These are phyloP conservation scores for Lecanosticta acicola DNA, from an alignment of 2,329 filamentous ascomycete species.

Conservation along the genomic window DNA sequence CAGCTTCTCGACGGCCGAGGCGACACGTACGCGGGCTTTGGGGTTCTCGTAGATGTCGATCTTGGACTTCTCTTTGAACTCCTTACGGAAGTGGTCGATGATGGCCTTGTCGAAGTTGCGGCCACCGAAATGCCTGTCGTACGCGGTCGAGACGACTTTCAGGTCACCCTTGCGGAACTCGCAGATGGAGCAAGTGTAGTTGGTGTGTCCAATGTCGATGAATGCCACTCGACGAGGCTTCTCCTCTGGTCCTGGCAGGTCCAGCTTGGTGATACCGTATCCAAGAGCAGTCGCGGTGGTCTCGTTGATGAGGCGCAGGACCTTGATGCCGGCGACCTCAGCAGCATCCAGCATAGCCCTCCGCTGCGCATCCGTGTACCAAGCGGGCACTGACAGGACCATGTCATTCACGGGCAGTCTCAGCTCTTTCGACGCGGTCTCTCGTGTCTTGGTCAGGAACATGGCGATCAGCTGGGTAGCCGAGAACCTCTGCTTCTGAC, in stretches of 20 bases:
- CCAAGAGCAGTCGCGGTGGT: constrained; percentile 93
- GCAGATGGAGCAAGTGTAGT: constrained; percentile 89
- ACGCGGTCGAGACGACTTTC: constrained; percentile 84
- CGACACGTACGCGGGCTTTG: constrained; percentile 82
- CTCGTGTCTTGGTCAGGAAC: constrained; percentile 92
- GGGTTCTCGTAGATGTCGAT: constrained; percentile 87
- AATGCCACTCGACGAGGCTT: constrained; percentile 86
- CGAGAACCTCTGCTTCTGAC: constrained; percentile 94
- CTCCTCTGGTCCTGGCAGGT: constrained; percentile 83
- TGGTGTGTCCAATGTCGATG: constrained; percentile 92
- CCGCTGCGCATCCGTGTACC: constrained; percentile 95
- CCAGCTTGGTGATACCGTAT: constrained; percentile 96
- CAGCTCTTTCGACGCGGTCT: constrained; percentile 78
- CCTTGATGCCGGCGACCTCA: constrained; percentile 88
- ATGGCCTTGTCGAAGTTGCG: constrained; percentile 95
- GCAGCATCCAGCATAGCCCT: constrained; percentile 83
- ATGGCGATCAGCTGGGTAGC: constrained; percentile 89
- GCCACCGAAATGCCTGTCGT: constrained; percentile 93
- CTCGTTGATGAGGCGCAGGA: constrained; percentile 93
- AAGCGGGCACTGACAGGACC: constrained; percentile 88
- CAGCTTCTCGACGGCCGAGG: constrained; percentile 86
- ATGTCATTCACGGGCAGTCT: constrained; percentile 88
- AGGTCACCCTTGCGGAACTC: constrained; percentile 98
- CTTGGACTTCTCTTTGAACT: constrained; percentile 98
- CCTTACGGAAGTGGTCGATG: constrained; percentile 87